These are phyloP conservation scores for Barbatosphaeria neglecta DNA, from an alignment of 495 filamentous ascomycete genomes.

Conservation along the genomic window DNA sequence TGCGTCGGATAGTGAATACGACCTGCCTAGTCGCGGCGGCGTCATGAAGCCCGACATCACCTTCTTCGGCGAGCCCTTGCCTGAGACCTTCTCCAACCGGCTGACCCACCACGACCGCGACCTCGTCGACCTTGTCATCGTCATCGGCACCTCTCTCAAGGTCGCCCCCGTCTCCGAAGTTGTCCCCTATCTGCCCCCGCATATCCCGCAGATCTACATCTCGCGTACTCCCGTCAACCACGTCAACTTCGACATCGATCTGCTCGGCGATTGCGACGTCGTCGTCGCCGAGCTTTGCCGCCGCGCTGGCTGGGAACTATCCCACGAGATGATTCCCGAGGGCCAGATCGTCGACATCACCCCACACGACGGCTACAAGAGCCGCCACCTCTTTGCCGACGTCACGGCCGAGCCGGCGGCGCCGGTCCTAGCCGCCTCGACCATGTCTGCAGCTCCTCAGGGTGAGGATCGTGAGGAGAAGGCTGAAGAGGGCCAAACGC, in stretches of 20 bases:
- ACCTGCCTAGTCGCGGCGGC: constrained; percentile 53
- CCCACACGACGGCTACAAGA: constrained; percentile 50
- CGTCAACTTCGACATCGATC: constrained; percentile 88
- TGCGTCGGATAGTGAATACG: constrained; percentile 59
- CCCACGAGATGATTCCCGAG: constrained; percentile 76
- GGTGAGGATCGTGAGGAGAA: too few species aligned
- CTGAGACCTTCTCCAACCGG: constrained; percentile 70
- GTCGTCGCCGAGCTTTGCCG: constrained; percentile 83
- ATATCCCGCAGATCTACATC: constrained; percentile 88
- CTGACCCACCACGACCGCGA: constrained; percentile 69
- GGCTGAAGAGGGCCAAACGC: too few species aligned
- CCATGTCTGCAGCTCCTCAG: too few species aligned
- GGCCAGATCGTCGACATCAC: constrained; percentile 47
- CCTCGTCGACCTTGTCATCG: constrained; percentile 80
- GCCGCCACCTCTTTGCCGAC: constrained; percentile 49
- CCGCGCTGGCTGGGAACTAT: constrained; percentile 72
- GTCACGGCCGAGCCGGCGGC: background rate
- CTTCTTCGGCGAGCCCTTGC: constrained; percentile 89
- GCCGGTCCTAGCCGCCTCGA: too few species aligned
- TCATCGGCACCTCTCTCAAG: constrained; percentile 93
- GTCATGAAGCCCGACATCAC: constrained; percentile 99
- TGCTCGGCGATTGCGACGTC: constrained; percentile 87
- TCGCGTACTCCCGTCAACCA: constrained; percentile 77
- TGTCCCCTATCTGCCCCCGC: constrained; percentile 35
- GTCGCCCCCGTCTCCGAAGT: constrained; percentile 92